Evolutionary conservation across 768 basidiomycete genomes (phyloP), one percentile per base, ranked within the genome.

Genomic region (Holtermanniella nyarrowii): DNA sequence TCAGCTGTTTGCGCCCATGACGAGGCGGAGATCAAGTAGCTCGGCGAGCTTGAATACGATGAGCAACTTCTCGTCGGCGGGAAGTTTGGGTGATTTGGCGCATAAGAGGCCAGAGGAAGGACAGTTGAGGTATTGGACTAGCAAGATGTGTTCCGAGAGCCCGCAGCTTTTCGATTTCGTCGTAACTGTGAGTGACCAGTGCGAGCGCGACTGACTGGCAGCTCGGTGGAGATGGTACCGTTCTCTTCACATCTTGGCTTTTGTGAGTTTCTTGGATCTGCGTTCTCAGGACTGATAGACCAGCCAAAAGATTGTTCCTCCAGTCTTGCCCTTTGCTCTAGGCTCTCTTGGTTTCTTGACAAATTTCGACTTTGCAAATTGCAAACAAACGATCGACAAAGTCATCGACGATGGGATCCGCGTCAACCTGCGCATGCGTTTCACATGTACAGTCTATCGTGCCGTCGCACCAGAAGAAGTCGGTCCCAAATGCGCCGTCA

Each of bases 161-260:
- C 84, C 93, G 1, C 86, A 97, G 69, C 77, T 96, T 11, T 97
- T 99, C 64, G 93, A 99, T 72, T 95, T 99, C 66, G 95, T 99
- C 52, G 77, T 97, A 42, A 97, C 95, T 24, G 90, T 95, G 65
- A 74, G 87, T 76, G 14, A 45, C 14, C 40, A 11, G 11, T 43
- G 5, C 31, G 22, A 46, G 11, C 44, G 7, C 40, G 26, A 23
- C 46, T 41, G 13, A 47, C 48, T 68, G 26, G 25, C 64, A 96
- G 91, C 83, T 97, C 55, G 95, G 95, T 44, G 95, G 95, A 10
- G 95, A 99, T 68, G 95, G 95, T 13, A 99, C 95, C 0, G 91
- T 97, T 2, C 80, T 99, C 14, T 99, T 96, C 75, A 95, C 95
- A 4, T 97, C 95, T 2, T 97, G 95, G 95, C 77, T 99, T 26